Evolutionary conservation across 2,329 filamentous ascomycete genomes (phyloP).

Genomic region (Ascochyta fabae): DNA sequence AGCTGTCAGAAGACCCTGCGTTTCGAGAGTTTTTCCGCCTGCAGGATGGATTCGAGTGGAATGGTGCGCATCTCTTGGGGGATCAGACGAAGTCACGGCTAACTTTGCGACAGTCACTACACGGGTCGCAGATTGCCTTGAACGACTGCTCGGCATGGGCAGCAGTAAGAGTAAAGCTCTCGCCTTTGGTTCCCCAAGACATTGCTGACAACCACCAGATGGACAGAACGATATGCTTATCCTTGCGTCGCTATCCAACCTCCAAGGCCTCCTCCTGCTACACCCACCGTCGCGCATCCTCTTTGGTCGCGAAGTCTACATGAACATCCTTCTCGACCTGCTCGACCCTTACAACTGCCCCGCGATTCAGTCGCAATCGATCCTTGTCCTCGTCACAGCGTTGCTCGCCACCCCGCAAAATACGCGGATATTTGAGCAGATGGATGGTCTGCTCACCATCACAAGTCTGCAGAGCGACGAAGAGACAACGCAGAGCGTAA

Average conservation of each 20-base stretch:
- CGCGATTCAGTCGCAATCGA: constrained; percentile 86
- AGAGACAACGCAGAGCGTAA: constrained; percentile 84
- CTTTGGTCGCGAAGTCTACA: constrained; percentile 88
- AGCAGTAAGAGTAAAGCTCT: constrained; percentile 55
- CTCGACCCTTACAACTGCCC: constrained; percentile 90
- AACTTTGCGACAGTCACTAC: constrained; percentile 67
- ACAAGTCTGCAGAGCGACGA: constrained; percentile 92
- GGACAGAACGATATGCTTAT: constrained; percentile 89
- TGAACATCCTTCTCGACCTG: constrained; percentile 95
- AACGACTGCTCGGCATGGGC: constrained; percentile 80
- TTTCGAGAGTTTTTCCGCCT: constrained; percentile 96
- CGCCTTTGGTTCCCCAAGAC: background rate
- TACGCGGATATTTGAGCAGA: constrained; percentile 87
- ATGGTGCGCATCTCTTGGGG: constrained; percentile 59
- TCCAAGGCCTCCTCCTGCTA: constrained; percentile 85
- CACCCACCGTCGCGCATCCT: constrained; percentile 88
- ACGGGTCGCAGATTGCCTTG: constrained; percentile 82
- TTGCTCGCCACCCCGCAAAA: constrained; percentile 86
- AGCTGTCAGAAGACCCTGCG: constrained; percentile 80
- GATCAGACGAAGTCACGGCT: background rate
- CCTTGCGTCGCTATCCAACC: constrained; percentile 82
- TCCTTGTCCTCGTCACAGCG: constrained; percentile 88
- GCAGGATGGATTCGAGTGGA: constrained; percentile 98
- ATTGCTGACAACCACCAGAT: constrained; percentile 52
- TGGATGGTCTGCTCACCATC: constrained; percentile 89